Evolutionary conservation across 129 eudicot species (phyloP).

Genomic region (Lactuca sativa): DNA sequence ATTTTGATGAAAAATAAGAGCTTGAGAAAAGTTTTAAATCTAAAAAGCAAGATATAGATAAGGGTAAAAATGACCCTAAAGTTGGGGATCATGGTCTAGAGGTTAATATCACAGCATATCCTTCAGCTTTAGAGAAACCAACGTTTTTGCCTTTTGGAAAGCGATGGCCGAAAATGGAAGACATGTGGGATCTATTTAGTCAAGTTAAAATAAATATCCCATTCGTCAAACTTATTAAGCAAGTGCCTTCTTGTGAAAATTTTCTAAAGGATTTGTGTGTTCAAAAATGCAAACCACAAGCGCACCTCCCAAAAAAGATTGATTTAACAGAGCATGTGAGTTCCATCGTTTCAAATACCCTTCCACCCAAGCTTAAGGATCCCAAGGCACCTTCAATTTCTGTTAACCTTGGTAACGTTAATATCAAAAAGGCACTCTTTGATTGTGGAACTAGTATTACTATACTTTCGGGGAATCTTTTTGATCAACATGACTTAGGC

Average conservation of each 20-base stretch:
- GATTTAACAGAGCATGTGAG: neutral
- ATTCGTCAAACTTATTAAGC: neutral
- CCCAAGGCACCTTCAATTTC: neutral
- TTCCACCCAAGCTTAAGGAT: slow-evolving; percentile 4
- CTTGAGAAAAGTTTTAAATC: too few relatives aligned
- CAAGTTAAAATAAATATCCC: slow-evolving; percentile 3
- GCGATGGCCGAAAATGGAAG: too few relatives aligned
- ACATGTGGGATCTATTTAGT: neutral
- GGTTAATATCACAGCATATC: too few relatives aligned
- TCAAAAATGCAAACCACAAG: neutral
- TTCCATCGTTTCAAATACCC: neutral
- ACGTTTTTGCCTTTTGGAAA: too few relatives aligned
- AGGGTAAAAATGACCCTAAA: too few relatives aligned
- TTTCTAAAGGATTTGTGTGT: neutral
- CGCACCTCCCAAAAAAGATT: neutral
- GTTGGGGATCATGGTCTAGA: too few relatives aligned
- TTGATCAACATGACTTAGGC: neutral
- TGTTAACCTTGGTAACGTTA: neutral
- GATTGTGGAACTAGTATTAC: neutral
- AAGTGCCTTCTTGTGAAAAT: neutral
- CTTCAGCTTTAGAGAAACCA: too few relatives aligned
- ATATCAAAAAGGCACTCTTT: neutral
- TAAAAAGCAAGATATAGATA: too few relatives aligned
- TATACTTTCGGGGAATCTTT: neutral
- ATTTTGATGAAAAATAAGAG: too few relatives aligned